Conservation (phyloP, 805 yeast species). For the Teunomyces pallodes region DNA sequence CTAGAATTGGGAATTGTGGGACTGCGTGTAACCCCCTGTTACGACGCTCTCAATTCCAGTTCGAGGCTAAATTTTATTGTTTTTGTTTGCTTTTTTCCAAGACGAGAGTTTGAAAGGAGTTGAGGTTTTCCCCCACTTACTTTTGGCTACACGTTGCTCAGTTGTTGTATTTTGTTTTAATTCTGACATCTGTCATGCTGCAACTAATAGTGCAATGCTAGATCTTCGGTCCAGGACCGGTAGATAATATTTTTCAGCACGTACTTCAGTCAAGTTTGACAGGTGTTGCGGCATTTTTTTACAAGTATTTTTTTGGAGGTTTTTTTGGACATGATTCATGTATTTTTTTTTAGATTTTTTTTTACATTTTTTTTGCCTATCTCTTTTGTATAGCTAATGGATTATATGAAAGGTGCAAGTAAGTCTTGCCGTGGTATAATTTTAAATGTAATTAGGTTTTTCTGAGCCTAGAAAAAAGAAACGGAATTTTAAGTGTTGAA, state of each 20-base stretch:
- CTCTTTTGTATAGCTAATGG: not conserved
- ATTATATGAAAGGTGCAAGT: not conserved
- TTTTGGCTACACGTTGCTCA: not conserved
- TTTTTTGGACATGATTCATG: slow-evolving; percentile 1
- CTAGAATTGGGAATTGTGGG: not conserved
- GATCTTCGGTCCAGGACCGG: not conserved
- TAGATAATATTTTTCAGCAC: not conserved
- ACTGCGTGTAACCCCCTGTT: not conserved
- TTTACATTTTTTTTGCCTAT: not conserved
- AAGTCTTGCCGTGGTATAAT: not conserved
- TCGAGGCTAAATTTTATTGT: not conserved
- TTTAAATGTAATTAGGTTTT: not conserved
- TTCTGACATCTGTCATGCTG: not conserved
- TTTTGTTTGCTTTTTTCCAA: not conserved
- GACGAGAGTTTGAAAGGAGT: not conserved
- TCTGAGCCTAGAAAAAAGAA: not conserved
- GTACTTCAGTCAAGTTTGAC: not conserved
- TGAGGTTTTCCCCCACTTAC: not conserved
- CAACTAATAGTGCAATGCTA: not conserved
- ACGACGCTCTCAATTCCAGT: not conserved
- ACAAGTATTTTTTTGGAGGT: not conserved
- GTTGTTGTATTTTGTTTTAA: not conserved
- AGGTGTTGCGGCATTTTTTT: slow-evolving; percentile 4
- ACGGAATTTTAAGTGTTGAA: not conserved
- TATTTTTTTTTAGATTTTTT: not conserved